phyloP scores from a whole-genome alignment of 2,329 filamentous ascomycete species.

The Calonectria ilicicola region DNA sequence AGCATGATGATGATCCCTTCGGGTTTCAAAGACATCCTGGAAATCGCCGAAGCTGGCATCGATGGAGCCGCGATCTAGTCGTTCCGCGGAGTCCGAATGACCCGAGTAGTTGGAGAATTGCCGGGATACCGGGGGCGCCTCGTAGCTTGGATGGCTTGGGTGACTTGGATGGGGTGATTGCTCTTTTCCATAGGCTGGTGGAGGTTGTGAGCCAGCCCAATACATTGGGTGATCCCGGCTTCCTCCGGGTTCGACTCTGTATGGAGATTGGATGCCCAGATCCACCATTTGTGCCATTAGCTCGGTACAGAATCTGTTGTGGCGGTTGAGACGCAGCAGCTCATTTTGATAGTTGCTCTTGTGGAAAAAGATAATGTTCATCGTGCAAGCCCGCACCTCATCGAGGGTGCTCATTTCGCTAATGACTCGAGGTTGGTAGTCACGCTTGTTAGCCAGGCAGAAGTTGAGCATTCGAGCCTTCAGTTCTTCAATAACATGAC shows the following conservation, averaged over 20 bases:
- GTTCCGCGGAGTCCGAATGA: conserved; percentile 1
- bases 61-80: conserved; percentile 29
- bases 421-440: conserved; percentile 87
- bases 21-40: conserved; percentile 59
- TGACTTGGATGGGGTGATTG: conserved; percentile 19
- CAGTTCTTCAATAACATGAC: conserved; percentile 85
- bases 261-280: conserved; percentile 85
- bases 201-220: conserved; percentile 53
- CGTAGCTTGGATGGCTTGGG: conserved; percentile 12
- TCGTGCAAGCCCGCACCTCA: conserved; percentile 85
- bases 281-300: conserved; percentile 88
- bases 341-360: conserved; percentile 98
- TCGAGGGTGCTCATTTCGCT: conserved; percentile 85
- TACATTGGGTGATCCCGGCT: conserved; percentile 77
- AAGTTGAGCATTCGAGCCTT: conserved; percentile 86
- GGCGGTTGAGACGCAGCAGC: conserved; percentile 85
- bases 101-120: conserved; percentile 8
- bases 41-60: conserved; percentile 55
- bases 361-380: conserved; percentile 98
- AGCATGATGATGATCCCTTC: conserved; percentile 50
- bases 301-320: conserved; percentile 95
- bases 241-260: conserved; percentile 71
- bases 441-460: conserved; percentile 86
- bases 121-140: conserved; percentile 12
- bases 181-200: conserved; percentile 49